phyloP scores from a whole-genome alignment of 2,329 filamentous ascomycete species.

The Sporothrix pseudoabietina region DNA sequence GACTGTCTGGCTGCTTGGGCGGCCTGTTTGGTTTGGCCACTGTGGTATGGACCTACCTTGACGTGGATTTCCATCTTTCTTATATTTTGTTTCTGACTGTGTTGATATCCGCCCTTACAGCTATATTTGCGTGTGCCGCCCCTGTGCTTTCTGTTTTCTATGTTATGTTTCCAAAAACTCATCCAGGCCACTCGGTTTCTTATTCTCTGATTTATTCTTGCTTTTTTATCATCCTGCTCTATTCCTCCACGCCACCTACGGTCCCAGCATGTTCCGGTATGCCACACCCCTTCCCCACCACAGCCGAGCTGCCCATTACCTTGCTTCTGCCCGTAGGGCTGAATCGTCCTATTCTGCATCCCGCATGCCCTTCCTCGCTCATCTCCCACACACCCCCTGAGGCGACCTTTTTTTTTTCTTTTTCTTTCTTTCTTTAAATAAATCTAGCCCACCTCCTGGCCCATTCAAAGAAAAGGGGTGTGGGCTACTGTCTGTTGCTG shows the following conservation, averaged over 20 bases:
- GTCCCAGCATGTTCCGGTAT: not conserved
- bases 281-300: constrained; percentile 1
- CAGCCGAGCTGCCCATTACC: not conserved
- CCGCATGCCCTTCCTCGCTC: not conserved
- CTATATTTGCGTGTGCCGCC: not conserved
- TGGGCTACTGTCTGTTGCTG: not conserved
- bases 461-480: not conserved
- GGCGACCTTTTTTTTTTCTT: not conserved
- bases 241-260: constrained; percentile 1
- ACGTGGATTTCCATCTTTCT: not conserved
- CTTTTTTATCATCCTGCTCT: not conserved
- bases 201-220: not conserved
- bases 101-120: not conserved
- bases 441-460: not conserved
- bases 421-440: too few species aligned
- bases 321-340: constrained; percentile 28
- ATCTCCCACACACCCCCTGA: not conserved
- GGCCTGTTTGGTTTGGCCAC: not conserved
- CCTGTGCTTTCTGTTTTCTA: not conserved
- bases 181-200: not conserved
- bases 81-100: not conserved
- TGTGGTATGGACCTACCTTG: not conserved
- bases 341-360: constrained; percentile 23
- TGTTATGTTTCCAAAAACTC: not conserved
- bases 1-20: not conserved